A percentile compares a stretch with the other conserved stretches of the same genome.
phyloP scores from a whole-genome alignment of 176 grass and related monocot genomes.

The Sorghum bicolor region DNA sequence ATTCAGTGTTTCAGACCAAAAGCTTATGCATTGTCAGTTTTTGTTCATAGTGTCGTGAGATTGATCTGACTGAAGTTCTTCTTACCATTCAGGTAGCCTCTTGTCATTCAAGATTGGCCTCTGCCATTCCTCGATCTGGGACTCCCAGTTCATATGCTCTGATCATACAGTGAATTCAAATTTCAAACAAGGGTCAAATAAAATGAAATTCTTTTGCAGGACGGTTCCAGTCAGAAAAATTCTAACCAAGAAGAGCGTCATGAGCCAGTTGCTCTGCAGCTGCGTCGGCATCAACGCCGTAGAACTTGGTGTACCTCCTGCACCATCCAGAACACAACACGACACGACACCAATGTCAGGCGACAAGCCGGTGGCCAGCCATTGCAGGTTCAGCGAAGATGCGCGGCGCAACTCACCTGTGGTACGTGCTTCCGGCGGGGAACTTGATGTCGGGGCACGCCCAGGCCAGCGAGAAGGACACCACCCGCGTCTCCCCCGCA shows the following conservation, averaged over 20 bases:
- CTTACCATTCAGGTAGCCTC: slow-evolving; percentile 68
- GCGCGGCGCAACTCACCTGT: slow-evolving; percentile 46
- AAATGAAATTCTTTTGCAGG: not conserved
- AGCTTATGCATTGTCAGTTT: not conserved
- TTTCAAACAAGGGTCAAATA: not conserved
- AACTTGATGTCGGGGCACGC: slow-evolving; percentile 85
- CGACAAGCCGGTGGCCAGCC: not conserved
- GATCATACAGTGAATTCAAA: not conserved
- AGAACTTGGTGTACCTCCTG: slow-evolving; percentile 85
- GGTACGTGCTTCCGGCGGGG: slow-evolving; percentile 64
- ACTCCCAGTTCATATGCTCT: slow-evolving; percentile 79
- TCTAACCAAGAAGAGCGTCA: slow-evolving; percentile 75
- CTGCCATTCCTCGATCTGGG: slow-evolving; percentile 89
- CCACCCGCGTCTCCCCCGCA: slow-evolving; percentile 39
- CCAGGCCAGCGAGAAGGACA: slow-evolving; percentile 88
- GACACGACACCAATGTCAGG: not conserved
- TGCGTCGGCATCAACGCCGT: slow-evolving; percentile 51
- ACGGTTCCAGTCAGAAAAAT: not conserved
- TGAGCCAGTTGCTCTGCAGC: slow-evolving; percentile 59
- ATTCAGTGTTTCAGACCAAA: not conserved
- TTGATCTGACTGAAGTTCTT: not conserved
- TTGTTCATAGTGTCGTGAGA: not conserved
- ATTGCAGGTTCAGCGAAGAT: not conserved
- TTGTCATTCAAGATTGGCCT: slow-evolving; percentile 64
- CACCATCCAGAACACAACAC: not conserved